Evolutionary conservation across 768 basidiomycete genomes (phyloP), one percentile per base, ranked within the genome.

Genomic region (Neoboletus brunneissimus): DNA sequence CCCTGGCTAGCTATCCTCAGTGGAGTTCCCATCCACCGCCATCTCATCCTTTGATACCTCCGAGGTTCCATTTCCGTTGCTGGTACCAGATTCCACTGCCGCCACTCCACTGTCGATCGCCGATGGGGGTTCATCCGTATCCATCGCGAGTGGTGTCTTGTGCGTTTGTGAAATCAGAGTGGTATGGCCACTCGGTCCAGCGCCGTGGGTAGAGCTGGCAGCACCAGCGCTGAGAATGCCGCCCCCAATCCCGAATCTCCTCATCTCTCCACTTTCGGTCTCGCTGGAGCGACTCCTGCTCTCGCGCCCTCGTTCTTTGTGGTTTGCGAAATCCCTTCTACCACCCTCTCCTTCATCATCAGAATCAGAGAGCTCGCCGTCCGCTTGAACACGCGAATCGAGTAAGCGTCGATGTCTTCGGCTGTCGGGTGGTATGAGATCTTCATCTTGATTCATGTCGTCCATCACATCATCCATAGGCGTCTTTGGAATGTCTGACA

Each of bases 311-410:
- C 75, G 76, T 34, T 84, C 79, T 27, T 79, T 77, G 69, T 88
- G 83, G 37, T 76, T 75, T 10, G 81, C 75, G 55, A 86, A 85
- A 63, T 94, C 80, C 55, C 87, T 79, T 53, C 94, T 81, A 1
- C 87, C 91, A 44, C 91, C 94, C 63, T 89, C 89, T 18, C 93
- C 95, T 73, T 99, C 97, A 68, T 99, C 97, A 61, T 99, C 97
- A 2, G 97, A 98, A 71, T 99, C 97, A 8, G 94, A 97, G 13
- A 97, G 79, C 66, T 95, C 92, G 22, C 88, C 89, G 40, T 96
- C 93, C 5, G 81, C 83, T 69, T 94, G 94, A 58, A 89, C 79
- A 23, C 87, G 79, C 23, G 86, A 81, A 68, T 99, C 96, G 34
- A 94, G 81, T 10, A 93, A 72, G 16, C 87, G 82, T 63, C 82